A percentile compares a stretch with the other conserved stretches of the same genome.
These are phyloP conservation scores for Vanderwaltozyma verrucispora DNA, from an alignment of 805 yeast species.

Conservation along the genomic window DNA sequence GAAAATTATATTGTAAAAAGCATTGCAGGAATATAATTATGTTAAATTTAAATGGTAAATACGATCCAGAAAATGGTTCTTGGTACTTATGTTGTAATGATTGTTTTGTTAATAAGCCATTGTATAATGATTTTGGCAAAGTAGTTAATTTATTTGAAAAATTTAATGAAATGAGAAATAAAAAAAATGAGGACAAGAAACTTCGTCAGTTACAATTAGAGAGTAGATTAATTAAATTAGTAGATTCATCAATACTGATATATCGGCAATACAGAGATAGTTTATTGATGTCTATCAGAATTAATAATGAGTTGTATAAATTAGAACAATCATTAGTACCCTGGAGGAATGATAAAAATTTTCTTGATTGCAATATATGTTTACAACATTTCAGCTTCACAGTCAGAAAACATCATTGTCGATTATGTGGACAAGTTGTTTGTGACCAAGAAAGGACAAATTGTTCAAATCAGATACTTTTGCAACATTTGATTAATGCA, in stretches of 20 bases:
- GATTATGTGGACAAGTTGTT: conserved; percentile 75
- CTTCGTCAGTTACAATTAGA: conserved; percentile 49
- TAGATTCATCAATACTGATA: conserved; percentile 21
- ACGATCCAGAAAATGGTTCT: conserved; percentile 40
- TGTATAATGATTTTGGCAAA: conserved; percentile 39
- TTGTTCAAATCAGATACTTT: conserved; percentile 69
- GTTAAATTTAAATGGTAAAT: conserved; percentile 38
- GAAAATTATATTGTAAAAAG: conserved; percentile 51
- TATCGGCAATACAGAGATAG: conserved; percentile 15
- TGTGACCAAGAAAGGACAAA: conserved; percentile 55
- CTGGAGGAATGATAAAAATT: conserved; percentile 53
- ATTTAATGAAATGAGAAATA: conserved; percentile 35
- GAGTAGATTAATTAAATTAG: conserved; percentile 44
- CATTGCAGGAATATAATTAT: conserved; percentile 50
- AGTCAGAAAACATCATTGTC: conserved; percentile 78
- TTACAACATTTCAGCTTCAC: conserved; percentile 43
- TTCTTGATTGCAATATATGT: conserved; percentile 56
- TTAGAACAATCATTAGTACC: conserved; percentile 41
- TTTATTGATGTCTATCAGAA: conserved; percentile 18
- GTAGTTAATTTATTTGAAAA: conserved; percentile 34
- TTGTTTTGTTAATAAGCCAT: conserved; percentile 51
- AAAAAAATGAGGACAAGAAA: conserved; percentile 37
- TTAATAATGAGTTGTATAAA: conserved; percentile 25
- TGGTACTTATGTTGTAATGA: conserved; percentile 62
- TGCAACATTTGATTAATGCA: conserved; percentile 23